Conservation (phyloP, 2,329 filamentous ascomycete species). For the Arthrobotrys iridis region DNA sequence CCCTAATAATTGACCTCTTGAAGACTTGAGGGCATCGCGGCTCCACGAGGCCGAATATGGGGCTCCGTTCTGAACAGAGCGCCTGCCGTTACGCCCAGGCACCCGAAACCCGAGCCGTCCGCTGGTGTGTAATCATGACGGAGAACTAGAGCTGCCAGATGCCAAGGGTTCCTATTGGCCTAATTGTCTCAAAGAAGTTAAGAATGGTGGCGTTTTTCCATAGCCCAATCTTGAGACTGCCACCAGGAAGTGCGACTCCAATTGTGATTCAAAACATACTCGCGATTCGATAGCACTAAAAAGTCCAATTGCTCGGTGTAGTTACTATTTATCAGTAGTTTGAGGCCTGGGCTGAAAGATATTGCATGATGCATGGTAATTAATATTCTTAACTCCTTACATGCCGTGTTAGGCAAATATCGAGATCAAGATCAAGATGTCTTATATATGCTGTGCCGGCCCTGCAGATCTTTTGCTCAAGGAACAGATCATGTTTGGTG, state of each 20-base stretch:
- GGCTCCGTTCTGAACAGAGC: neutral
- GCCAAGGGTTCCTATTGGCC: constrained; percentile 37
- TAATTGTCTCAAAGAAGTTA: neutral
- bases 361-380: constrained; percentile 11
- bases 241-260: neutral
- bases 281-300: neutral
- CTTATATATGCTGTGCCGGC: neutral
- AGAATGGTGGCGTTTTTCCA: constrained; percentile 5
- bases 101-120: constrained; percentile 30
- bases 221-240: neutral
- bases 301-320: neutral
- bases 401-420: constrained; percentile 11
- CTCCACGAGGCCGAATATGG: neutral
- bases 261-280: neutral
- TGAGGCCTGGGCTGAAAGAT: constrained; percentile 10
- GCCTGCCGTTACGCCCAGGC: constrained; percentile 8
- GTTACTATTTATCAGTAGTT: neutral
- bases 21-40: too few relatives aligned
- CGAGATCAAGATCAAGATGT: neutral
- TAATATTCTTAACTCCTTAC: constrained; percentile 30
- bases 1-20: neutral
- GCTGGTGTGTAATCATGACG: constrained; percentile 3
- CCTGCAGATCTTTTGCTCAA: constrained; percentile 16
- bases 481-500: constrained; percentile 3
- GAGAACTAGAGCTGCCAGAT: constrained; percentile 34